Evolutionary conservation across 176 grass and related monocot species (phyloP).

Genomic region (Musa beccarii): DNA sequence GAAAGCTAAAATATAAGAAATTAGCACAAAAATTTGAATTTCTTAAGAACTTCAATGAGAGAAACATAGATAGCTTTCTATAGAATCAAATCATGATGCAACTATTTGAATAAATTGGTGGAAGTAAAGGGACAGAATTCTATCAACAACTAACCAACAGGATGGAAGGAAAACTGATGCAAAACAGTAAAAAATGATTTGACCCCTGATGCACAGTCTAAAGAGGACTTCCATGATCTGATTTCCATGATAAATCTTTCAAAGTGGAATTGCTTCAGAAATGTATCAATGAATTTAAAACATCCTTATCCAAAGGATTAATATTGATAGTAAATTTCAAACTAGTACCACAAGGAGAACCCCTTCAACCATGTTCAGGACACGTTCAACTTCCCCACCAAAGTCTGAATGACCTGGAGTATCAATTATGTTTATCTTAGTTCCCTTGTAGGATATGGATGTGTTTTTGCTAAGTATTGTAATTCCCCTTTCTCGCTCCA

Average conservation of each 20-base stretch:
- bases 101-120: not conserved
- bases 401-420: slow-evolving; percentile 97
- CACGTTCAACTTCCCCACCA: slow-evolving; percentile 91
- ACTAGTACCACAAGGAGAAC: slow-evolving; percentile 91
- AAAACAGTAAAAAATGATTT: not conserved
- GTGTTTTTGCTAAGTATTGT: slow-evolving; percentile 99
- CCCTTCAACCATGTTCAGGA: slow-evolving; percentile 99
- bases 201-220: not conserved
- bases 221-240: not conserved
- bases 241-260: not conserved
- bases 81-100: not conserved
- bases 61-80: not conserved
- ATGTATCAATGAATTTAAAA: not conserved
- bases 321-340: slow-evolving; percentile 6
- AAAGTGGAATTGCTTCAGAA: not conserved
- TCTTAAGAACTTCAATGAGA: not conserved
- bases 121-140: not conserved
- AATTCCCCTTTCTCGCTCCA: slow-evolving; percentile 94
- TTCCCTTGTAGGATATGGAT: slow-evolving; percentile 93
- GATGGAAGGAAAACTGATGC: not conserved
- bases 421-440: slow-evolving; percentile 98
- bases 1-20: not conserved
- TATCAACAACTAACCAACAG: not conserved
- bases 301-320: not conserved
- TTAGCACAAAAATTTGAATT: not conserved